Percentiles rank a stretch among this genome's conserved stretches.
Evolutionary conservation across 345 rosid genomes (phyloP).

Genomic region (Aquilaria sinensis): DNA sequence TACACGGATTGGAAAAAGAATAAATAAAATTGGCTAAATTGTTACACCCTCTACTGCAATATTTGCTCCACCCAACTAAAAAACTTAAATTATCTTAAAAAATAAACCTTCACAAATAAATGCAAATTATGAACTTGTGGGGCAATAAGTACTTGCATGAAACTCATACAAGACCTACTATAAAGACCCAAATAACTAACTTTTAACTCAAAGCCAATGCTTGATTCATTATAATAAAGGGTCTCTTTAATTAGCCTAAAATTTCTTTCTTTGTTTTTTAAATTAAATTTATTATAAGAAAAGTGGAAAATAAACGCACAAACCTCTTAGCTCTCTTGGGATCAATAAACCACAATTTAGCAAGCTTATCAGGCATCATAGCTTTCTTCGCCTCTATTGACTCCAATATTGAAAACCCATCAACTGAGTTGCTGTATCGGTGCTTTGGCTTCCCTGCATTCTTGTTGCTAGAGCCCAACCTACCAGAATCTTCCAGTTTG

Average conservation of each 20-base stretch:
- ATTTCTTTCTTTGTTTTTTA: background rate
- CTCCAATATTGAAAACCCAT: slow-evolving; percentile 52
- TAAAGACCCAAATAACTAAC: too few relatives aligned
- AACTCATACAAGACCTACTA: too few relatives aligned
- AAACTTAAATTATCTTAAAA: too few relatives aligned
- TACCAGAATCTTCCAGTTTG: slow-evolving; percentile 8
- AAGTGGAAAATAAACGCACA: background rate
- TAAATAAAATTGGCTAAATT: too few relatives aligned
- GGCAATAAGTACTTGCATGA: too few relatives aligned
- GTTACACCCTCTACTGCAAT: too few relatives aligned
- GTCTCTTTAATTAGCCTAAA: background rate
- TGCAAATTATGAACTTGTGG: too few relatives aligned
- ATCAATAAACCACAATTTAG: slow-evolving; percentile 76
- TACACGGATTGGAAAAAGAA: too few relatives aligned
- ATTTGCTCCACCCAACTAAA: too few relatives aligned
- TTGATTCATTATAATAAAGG: too few relatives aligned
- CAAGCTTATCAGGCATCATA: slow-evolving; percentile 89
- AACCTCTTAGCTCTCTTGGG: slow-evolving; percentile 95
- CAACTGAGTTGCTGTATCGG: slow-evolving; percentile 77
- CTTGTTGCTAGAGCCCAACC: slow-evolving; percentile 24
- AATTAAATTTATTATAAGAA: background rate
- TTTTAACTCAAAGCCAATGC: too few relatives aligned
- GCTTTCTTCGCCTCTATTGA: slow-evolving; percentile 91
- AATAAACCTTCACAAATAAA: too few relatives aligned
- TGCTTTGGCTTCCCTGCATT: slow-evolving; percentile 45